Conservation (phyloP, 2,329 filamentous ascomycete genomes). For the Talaromyces funiculosus region DNA sequence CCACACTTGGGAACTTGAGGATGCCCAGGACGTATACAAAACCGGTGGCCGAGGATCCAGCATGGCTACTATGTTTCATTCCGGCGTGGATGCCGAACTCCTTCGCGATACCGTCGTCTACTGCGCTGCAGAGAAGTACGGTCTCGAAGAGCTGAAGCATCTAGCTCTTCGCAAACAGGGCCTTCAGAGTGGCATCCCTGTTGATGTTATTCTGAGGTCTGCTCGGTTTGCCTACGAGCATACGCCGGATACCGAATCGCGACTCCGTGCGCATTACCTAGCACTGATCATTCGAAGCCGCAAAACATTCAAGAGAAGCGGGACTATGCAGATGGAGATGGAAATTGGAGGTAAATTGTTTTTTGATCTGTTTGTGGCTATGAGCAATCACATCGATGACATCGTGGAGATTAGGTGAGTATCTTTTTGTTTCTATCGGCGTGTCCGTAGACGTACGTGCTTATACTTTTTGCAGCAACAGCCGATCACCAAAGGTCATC, state of each 20-base stretch:
- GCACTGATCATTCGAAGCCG: constrained; percentile 95
- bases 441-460: constrained; percentile 16
- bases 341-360: constrained; percentile 90
- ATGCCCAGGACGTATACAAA: constrained; percentile 52
- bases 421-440: constrained; percentile 25
- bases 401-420: constrained; percentile 76
- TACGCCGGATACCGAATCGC: constrained; percentile 87
- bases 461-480: constrained; percentile 39
- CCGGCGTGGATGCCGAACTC: constrained; percentile 67
- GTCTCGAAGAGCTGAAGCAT: constrained; percentile 84
- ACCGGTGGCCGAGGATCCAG: constrained; percentile 56
- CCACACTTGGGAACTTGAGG: constrained; percentile 86
- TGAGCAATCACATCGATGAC: constrained; percentile 98
- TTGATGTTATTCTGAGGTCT: constrained; percentile 83
- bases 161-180: constrained; percentile 92
- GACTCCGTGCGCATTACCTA: constrained; percentile 92
- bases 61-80: constrained; percentile 73
- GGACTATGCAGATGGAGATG: constrained; percentile 99
- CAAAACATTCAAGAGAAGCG: constrained; percentile 95
- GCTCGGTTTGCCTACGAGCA: constrained; percentile 94
- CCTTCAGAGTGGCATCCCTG: constrained; percentile 84
- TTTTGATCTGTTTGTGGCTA: constrained; percentile 96
- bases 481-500: constrained; percentile 50
- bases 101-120: constrained; percentile 92
- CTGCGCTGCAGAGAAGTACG: constrained; percentile 85